Percentiles rank a stretch among this genome's conserved stretches.
These are phyloP conservation scores for Acaromyces ingoldii DNA, from an alignment of 1,284 basidiomycete species.

Conservation along the genomic window DNA sequence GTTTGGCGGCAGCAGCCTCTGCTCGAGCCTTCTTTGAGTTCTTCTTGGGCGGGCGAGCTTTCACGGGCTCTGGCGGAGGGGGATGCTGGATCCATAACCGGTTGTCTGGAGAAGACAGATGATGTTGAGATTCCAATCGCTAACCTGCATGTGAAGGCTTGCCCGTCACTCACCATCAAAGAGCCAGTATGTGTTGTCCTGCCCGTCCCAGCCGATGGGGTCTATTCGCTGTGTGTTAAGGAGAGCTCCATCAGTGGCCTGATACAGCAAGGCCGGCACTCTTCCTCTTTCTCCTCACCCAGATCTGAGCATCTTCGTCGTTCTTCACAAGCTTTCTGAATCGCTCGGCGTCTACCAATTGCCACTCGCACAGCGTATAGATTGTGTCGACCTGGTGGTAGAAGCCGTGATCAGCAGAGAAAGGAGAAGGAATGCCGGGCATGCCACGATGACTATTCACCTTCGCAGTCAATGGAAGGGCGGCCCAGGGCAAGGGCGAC, in stretches of 20 bases:
- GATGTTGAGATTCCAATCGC: too few relatives aligned
- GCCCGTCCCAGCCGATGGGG: slow-evolving; percentile 77
- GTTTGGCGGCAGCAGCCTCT: slow-evolving; percentile 25
- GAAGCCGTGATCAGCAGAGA: background rate
- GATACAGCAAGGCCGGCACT: background rate
- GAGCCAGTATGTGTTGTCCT: slow-evolving; percentile 78
- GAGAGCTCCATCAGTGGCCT: slow-evolving; percentile 1
- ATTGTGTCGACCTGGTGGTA: slow-evolving; percentile 38
- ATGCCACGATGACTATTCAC: background rate
- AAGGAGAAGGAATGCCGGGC: background rate
- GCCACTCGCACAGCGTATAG: slow-evolving; percentile 56
- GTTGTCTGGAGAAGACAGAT: too few relatives aligned
- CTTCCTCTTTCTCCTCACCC: slow-evolving; percentile 48
- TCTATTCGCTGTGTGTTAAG: slow-evolving; percentile 59
- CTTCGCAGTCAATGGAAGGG: slow-evolving; percentile 55
- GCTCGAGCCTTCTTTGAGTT: slow-evolving; percentile 12
- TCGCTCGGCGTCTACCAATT: slow-evolving; percentile 55
- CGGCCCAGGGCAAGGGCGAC: slow-evolving; percentile 52
- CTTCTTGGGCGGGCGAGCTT: slow-evolving; percentile 19
- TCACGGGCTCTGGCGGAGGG: slow-evolving; percentile 40
- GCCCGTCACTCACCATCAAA: slow-evolving; percentile 61
- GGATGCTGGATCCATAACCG: slow-evolving; percentile 77
- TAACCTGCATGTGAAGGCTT: background rate
- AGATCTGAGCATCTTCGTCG: slow-evolving; percentile 55
- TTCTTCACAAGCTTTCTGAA: slow-evolving; percentile 56